Base-by-base conservation (phyloP, 257 asterid genomes). In the Capsicum chinense region DNA sequence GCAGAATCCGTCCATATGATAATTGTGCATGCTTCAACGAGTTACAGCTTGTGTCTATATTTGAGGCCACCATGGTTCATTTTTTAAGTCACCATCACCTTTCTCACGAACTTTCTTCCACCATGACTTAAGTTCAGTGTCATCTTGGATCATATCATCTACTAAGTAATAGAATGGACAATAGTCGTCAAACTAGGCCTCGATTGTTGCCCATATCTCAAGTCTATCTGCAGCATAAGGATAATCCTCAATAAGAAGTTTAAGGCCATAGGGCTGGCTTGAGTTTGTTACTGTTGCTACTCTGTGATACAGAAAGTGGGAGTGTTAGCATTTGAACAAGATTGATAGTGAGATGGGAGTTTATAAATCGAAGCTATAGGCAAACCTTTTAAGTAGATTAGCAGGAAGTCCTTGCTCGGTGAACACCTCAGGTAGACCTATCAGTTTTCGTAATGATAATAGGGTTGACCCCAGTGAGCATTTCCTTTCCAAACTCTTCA, bases 401-500 rank as follows among this genome's bases (percentile, higher is more conserved):
- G 80, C 88, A 0, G 98, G 99, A 64, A 95, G 99, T 69, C 92
- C 97, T 60, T 95, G 98, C 71, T 95, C 97, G 0, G 91, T 87
- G 88, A 96, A 96, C 33, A 26, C 33, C 33, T 26, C 33, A 26
- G 33, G 33, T 26, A 26, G 33, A 26, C 33, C 33, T 26, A 26
- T 26, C 33, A 26, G 33, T 1, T 26, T 1, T 1, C 0, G 33
- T 26, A 26, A 96, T 92, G 74, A 90, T 33, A 47, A 94, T 97
- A 82, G 99, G 99, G 88, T 96, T 94, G 52, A 93, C 94, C 87
- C 99, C 99, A 59, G 99, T 98, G 3, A 96, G 92, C 98, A 96
- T 93, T 87, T 96, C 98, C 84, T 98, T 79, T 79, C 91, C 98
- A 60, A 96, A 96, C 86, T 96, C 99, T 87, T 91, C 95, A 83